These are phyloP conservation scores for Alternaria consortialis DNA, from an alignment of 2,329 filamentous ascomycete genomes.

Conservation along the genomic window DNA sequence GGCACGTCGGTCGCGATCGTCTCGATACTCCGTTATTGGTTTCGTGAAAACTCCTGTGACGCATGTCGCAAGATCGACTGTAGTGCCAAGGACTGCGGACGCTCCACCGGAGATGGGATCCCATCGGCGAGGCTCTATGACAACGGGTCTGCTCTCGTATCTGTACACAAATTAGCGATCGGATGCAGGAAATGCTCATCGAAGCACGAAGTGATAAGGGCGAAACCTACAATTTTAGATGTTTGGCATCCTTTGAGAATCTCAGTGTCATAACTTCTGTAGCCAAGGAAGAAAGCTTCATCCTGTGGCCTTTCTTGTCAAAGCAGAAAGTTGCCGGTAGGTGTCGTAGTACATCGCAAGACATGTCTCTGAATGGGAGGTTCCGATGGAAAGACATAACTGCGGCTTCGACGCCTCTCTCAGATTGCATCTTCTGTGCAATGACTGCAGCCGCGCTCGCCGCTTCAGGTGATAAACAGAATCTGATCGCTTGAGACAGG, in stretches of 20 bases:
- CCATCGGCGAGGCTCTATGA: slow-evolving; percentile 52
- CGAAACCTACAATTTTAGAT: background rate
- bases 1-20: background rate
- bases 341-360: background rate
- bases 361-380: slow-evolving; percentile 48
- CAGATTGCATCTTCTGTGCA: slow-evolving; percentile 53
- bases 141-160: slow-evolving; percentile 29
- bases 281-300: background rate
- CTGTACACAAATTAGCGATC: background rate
- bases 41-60: slow-evolving; percentile 18
- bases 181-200: background rate
- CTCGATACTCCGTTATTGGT: background rate
- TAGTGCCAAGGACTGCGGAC: slow-evolving; percentile 64
- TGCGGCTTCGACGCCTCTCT: slow-evolving; percentile 54
- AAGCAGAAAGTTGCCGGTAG: background rate
- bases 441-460: slow-evolving; percentile 51
- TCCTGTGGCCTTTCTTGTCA: background rate
- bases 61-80: slow-evolving; percentile 66
- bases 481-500: slow-evolving; percentile 39
- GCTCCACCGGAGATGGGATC: slow-evolving; percentile 73
- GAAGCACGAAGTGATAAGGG: background rate
- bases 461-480: slow-evolving; percentile 53
- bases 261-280: background rate
- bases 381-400: slow-evolving; percentile 58
- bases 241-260: background rate